These are phyloP conservation scores for Microdochium nivale DNA, from an alignment of 2,329 filamentous ascomycete species.

Conservation along the genomic window DNA sequence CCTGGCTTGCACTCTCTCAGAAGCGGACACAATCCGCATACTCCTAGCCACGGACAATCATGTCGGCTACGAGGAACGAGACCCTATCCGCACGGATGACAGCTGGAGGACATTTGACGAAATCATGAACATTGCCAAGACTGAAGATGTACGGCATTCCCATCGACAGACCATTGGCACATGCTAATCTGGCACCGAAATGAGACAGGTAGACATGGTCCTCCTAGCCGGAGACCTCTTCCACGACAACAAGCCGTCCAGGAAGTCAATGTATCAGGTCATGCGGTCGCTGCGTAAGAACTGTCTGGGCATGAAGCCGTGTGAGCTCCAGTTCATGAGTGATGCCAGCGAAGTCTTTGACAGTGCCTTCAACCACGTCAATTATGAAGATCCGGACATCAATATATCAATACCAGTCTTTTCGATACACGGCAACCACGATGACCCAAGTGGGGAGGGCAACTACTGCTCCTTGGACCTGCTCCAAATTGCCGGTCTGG, in stretches of 20 bases:
- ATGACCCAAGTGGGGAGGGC: slow-evolving; percentile 94
- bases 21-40: slow-evolving; percentile 83
- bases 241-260: slow-evolving; percentile 94
- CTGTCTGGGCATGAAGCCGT: slow-evolving; percentile 90
- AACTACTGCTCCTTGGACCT: slow-evolving; percentile 87
- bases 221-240: slow-evolving; percentile 91
- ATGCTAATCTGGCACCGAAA: slow-evolving; percentile 4
- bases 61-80: slow-evolving; percentile 92
- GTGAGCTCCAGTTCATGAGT: slow-evolving; percentile 87
- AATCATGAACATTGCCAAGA: slow-evolving; percentile 79
- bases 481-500: slow-evolving; percentile 78
- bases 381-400: slow-evolving; percentile 96
- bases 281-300: slow-evolving; percentile 92
- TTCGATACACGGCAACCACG: slow-evolving; percentile 96
- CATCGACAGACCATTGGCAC: neutral
- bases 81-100: slow-evolving; percentile 90
- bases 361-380: slow-evolving; percentile 84
- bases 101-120: slow-evolving; percentile 97
- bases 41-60: slow-evolving; percentile 94
- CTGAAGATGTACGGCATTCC: slow-evolving; percentile 54
- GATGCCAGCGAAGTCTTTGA: slow-evolving; percentile 89
- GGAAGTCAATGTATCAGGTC: slow-evolving; percentile 94
- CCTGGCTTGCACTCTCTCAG: slow-evolving; percentile 17
- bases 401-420: slow-evolving; percentile 97
- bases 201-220: slow-evolving; percentile 77